Base-by-base conservation (phyloP, 805 yeast species). In the Blastobotrys attinorum region DNA sequence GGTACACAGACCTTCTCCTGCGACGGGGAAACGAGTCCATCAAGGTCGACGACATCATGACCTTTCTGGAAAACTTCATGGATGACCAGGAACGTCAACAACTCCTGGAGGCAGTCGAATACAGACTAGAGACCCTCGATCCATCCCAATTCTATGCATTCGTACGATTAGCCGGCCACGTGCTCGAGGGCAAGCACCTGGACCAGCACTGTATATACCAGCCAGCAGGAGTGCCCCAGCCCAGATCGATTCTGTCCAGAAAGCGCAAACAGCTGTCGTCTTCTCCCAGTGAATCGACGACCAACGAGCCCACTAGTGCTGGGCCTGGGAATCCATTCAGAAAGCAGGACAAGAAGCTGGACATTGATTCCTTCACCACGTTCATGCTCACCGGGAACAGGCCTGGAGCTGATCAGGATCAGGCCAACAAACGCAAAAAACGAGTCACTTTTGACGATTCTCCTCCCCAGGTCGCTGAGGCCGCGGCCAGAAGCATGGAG, bases 91-190 rank as follows among this genome's bases (percentile, higher is more conserved):
- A 76, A 27, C 77, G 77, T 58, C 70, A 70, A 22, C 47, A 49
- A 45, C 58, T 66, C 29, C 39, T 55, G 31, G 48, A 11, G n/a
- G 18, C 48, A 16, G 45, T 64, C 29, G 29, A 25, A 8, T 11
- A 8, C 29, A 7, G 11, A 11, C 60, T 65, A 33, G 63, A 58
- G 31, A 52, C 46, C 34, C 57, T 55, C 8, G 88, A 86, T 55
- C 80, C 88, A 43, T 95, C 95, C 4, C 94, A 88, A 60, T 90
- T 92, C 64, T 92, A 84, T 65, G 96, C 95, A 0, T 72, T 87
- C 31, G 60, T 90, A 43, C 71, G 98, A 54, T 72, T 92, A 17
- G 72, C 88, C 11, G 75, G 95, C 16, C 96, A 86, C 60, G 69
- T 81, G 0, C 61, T 85, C 15, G 62, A 63, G 42, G 67, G 69